A percentile compares a stretch with the other conserved stretches of the same genome.
These are phyloP conservation scores for Rhodomyrtus tomentosa DNA, from an alignment of 345 rosid genomes.

Conservation along the genomic window DNA sequence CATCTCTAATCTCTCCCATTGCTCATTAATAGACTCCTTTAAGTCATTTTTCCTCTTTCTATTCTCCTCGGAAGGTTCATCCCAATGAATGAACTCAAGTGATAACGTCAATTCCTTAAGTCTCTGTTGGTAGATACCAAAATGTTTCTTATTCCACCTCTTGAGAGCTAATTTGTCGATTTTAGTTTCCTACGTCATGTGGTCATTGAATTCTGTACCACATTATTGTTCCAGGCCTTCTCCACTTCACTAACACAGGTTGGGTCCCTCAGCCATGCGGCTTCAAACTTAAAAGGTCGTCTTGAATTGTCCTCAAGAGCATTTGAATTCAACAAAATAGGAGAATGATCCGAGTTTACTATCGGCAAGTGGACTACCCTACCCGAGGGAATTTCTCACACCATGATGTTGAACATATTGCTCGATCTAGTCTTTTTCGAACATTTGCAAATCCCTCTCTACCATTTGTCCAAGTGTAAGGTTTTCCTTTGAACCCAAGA, in stretches of 20 bases:
- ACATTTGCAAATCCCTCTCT: too few species aligned
- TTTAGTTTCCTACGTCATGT: not conserved
- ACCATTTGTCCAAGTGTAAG: too few species aligned
- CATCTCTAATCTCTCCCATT: not conserved
- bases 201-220: not conserved
- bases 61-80: not conserved
- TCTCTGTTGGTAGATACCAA: not conserved
- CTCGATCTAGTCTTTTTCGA: too few species aligned
- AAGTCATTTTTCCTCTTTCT: not conserved
- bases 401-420: too few species aligned
- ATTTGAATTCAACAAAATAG: too few species aligned
- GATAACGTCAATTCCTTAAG: not conserved
- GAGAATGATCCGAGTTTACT: too few species aligned
- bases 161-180: not conserved
- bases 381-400: too few species aligned
- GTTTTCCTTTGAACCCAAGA: too few species aligned
- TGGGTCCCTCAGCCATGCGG: not conserved
- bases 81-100: not conserved
- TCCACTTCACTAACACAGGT: not conserved
- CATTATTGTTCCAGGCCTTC: not conserved
- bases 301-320: too few species aligned
- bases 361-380: too few species aligned
- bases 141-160: not conserved
- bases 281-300: not conserved
- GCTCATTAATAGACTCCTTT: not conserved